Conservation (phyloP, 2,329 filamentous ascomycete genomes). For the Berkeleyomyces basicola region DNA sequence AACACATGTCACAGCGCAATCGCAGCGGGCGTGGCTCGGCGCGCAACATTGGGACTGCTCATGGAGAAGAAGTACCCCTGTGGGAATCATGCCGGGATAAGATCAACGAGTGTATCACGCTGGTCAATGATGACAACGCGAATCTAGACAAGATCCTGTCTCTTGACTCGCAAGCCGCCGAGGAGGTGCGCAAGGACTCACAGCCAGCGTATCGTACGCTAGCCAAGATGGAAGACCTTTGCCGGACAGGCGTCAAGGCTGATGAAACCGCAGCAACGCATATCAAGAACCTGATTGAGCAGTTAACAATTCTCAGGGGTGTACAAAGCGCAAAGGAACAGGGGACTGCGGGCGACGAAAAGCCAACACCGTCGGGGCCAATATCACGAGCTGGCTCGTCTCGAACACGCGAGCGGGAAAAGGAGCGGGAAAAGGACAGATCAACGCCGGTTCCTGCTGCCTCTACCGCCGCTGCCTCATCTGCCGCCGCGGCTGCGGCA, state of each 20-base stretch:
- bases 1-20: conserved; percentile 28
- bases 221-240: conserved; percentile 28
- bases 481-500: background rate
- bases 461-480: background rate
- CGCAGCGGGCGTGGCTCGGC: conserved; percentile 29
- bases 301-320: conserved; percentile 27
- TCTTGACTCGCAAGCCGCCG: conserved; percentile 26
- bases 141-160: conserved; percentile 24
- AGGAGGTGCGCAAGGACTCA: conserved; percentile 23
- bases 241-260: conserved; percentile 26
- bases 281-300: conserved; percentile 25
- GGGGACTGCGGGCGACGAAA: conserved; percentile 14
- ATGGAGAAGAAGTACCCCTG: conserved; percentile 28
- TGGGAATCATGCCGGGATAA: conserved; percentile 27
- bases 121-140: conserved; percentile 28
- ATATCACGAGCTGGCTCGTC: conserved; percentile 4
- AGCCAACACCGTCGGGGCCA: background rate
- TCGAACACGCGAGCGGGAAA: conserved; percentile 13
- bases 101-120: conserved; percentile 24
- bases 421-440: conserved; percentile 17
- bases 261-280: conserved; percentile 24
- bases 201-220: conserved; percentile 18
- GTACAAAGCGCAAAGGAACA: conserved; percentile 29
- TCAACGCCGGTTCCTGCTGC: conserved; percentile 6
- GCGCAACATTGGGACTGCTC: conserved; percentile 27